phyloP scores from a whole-genome alignment of 2,329 filamentous ascomycete genomes.

The Venturia asperata region DNA sequence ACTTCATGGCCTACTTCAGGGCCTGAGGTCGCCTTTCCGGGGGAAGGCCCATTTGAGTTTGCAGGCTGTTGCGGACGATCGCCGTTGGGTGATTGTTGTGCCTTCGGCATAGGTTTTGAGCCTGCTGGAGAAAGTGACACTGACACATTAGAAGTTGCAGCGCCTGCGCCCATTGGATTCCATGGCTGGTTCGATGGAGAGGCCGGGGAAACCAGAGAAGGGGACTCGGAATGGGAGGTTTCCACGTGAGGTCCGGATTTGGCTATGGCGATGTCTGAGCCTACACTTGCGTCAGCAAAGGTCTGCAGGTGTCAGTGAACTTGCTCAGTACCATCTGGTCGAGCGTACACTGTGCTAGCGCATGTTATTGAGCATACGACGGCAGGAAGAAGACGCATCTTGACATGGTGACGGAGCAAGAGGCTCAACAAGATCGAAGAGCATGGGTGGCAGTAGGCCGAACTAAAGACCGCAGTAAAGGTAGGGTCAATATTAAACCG shows the following conservation, averaged over 20 bases:
- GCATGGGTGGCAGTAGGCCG: not conserved
- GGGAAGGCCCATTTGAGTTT: not conserved
- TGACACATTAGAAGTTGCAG: not conserved
- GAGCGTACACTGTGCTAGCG: not conserved
- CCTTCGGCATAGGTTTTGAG: not conserved
- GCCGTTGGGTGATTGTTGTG: not conserved
- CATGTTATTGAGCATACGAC: conserved; percentile 4
- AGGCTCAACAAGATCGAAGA: not conserved
- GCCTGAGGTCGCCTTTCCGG: not conserved
- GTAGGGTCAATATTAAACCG: not conserved
- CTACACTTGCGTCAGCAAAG: not conserved
- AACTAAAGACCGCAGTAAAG: conserved; percentile 1
- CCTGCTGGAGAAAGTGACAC: not conserved
- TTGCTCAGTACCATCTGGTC: conserved; percentile 6
- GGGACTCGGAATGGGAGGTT: conserved; percentile 3
- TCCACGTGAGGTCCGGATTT: conserved; percentile 10
- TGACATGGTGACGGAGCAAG: conserved; percentile 13
- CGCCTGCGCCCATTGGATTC: not conserved
- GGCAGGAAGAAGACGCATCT: conserved; percentile 6
- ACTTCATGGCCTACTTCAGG: not conserved
- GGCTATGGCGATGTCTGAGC: conserved; percentile 1
- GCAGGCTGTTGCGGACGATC: not conserved
- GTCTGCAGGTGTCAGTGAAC: not conserved
- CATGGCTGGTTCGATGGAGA: not conserved
- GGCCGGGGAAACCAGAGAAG: not conserved